These are phyloP conservation scores for Myxozyma monticola DNA, from an alignment of 805 yeast genomes.

Conservation along the genomic window DNA sequence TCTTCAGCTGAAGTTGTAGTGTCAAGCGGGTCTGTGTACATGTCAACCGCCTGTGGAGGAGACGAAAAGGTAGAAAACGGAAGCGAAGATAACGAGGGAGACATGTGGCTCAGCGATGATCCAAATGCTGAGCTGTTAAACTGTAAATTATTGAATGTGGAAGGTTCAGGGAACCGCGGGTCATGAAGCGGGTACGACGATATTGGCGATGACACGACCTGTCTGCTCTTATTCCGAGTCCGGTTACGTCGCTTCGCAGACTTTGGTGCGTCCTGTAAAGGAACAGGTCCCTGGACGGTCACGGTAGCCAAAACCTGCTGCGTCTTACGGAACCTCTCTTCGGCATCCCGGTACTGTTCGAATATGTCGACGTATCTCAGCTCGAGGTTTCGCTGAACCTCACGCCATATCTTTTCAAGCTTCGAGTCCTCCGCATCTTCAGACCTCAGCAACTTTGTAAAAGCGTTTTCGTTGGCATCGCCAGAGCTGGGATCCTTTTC, in stretches of 20 bases:
- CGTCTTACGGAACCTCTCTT: constrained; percentile 22
- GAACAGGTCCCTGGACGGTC: constrained; percentile 13
- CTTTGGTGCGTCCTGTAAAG: not conserved
- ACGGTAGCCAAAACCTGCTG: constrained; percentile 24
- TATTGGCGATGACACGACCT: constrained; percentile 26
- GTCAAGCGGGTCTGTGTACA: constrained; percentile 13
- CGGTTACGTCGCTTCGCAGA: constrained; percentile 21
- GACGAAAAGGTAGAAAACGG: not conserved
- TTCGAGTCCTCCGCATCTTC: constrained; percentile 32
- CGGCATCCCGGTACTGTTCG: constrained; percentile 38
- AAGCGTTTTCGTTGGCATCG: constrained; percentile 26
- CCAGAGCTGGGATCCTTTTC: constrained; percentile 25
- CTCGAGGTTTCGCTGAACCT: constrained; percentile 40
- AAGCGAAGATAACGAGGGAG: not conserved
- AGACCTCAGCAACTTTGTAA: constrained; percentile 32
- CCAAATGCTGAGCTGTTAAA: not conserved
- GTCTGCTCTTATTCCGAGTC: constrained; percentile 17
- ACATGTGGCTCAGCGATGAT: not conserved
- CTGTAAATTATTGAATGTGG: constrained; percentile 29
- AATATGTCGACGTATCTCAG: constrained; percentile 40
- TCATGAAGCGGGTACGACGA: constrained; percentile 31
- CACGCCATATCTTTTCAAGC: constrained; percentile 41
- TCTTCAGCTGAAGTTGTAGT: constrained; percentile 19
- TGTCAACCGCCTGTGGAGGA: not conserved
- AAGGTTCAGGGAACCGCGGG: constrained; percentile 31